These are phyloP conservation scores for Lasiodiplodia theobromae DNA, from an alignment of 2,329 filamentous ascomycete genomes.

Conservation along the genomic window DNA sequence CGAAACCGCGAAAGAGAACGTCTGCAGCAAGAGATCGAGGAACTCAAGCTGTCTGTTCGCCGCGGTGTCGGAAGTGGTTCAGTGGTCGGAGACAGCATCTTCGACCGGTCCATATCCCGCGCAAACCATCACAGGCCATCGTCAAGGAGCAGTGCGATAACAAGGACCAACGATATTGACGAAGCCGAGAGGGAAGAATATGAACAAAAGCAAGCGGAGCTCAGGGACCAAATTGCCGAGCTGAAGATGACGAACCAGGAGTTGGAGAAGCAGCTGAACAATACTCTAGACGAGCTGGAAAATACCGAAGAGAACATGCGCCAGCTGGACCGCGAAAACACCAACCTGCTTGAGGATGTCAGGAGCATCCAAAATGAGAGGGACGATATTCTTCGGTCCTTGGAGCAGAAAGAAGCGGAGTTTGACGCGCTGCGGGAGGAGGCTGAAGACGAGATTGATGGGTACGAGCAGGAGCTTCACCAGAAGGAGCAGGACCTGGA, in stretches of 20 bases:
- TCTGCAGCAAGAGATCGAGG: conserved; percentile 95
- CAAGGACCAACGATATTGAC: conserved; percentile 67
- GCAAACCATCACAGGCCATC: conserved; percentile 72
- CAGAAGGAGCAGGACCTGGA: conserved; percentile 75
- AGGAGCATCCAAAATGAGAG: conserved; percentile 81
- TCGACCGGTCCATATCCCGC: conserved; percentile 92
- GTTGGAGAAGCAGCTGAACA: conserved; percentile 81
- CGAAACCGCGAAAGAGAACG: conserved; percentile 94
- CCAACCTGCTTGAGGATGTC: conserved; percentile 82
- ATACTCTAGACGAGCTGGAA: conserved; percentile 82
- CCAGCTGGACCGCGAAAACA: conserved; percentile 78
- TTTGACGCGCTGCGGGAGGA: conserved; percentile 62
- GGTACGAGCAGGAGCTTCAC: conserved; percentile 70
- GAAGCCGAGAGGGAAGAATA: conserved; percentile 85
- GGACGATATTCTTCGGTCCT: conserved; percentile 80
- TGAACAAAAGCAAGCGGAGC: conserved; percentile 81
- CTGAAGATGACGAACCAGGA: conserved; percentile 90
- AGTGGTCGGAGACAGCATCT: conserved; percentile 81
- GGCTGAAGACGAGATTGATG: conserved; percentile 65
- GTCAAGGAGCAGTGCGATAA: conserved; percentile 70
- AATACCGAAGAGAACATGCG: conserved; percentile 64
- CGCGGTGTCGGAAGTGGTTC: conserved; percentile 68
- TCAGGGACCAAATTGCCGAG: conserved; percentile 86
- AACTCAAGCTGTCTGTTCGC: conserved; percentile 86
- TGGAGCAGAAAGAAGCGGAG: conserved; percentile 67